Evolutionary conservation across 208 protist species (phyloP).

Genomic region (Leishmania major): DNA sequence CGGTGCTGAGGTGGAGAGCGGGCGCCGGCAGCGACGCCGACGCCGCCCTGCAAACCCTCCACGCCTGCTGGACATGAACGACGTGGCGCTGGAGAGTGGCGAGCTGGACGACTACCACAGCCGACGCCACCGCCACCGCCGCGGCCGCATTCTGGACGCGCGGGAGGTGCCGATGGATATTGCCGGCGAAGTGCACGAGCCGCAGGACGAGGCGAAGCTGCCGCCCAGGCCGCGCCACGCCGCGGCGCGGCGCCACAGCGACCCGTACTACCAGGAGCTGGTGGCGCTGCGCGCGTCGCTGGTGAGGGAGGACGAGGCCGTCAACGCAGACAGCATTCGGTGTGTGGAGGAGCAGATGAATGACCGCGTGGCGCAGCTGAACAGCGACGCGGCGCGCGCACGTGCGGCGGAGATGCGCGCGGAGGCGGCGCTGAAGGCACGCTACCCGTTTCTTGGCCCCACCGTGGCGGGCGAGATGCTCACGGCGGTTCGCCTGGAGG

Average conservation of each 20-base stretch:
- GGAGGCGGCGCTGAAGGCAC: slow-evolving; percentile 32
- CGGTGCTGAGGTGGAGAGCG: too few relatives aligned
- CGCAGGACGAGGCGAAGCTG: slow-evolving; percentile 21
- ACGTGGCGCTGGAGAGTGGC: too few relatives aligned
- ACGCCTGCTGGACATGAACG: too few relatives aligned
- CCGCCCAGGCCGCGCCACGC: slow-evolving; percentile 21
- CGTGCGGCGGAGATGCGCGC: slow-evolving; percentile 1
- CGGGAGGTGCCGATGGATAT: slow-evolving; percentile 16
- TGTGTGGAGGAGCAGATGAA: slow-evolving; percentile 49
- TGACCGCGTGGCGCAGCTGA: slow-evolving; percentile 44
- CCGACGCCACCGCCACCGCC: slow-evolving; percentile 30
- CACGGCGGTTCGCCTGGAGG: not conserved
- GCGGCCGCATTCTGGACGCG: slow-evolving; percentile 20
- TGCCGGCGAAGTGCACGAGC: slow-evolving; percentile 31
- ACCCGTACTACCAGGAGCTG: slow-evolving; percentile 62
- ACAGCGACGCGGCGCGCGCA: not conserved
- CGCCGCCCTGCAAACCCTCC: too few relatives aligned
- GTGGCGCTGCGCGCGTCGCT: slow-evolving; percentile 35
- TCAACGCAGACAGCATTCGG: slow-evolving; percentile 36
- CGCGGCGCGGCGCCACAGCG: slow-evolving; percentile 23
- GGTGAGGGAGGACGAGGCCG: slow-evolving; percentile 34
- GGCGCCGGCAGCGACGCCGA: too few relatives aligned
- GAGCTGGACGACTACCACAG: slow-evolving; percentile 32
- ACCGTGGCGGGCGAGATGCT: not conserved
- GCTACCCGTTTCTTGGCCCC: slow-evolving; percentile 4